Conservation (phyloP, 2,329 filamentous ascomycete genomes). For the Sodiomyces alkalinus region DNA sequence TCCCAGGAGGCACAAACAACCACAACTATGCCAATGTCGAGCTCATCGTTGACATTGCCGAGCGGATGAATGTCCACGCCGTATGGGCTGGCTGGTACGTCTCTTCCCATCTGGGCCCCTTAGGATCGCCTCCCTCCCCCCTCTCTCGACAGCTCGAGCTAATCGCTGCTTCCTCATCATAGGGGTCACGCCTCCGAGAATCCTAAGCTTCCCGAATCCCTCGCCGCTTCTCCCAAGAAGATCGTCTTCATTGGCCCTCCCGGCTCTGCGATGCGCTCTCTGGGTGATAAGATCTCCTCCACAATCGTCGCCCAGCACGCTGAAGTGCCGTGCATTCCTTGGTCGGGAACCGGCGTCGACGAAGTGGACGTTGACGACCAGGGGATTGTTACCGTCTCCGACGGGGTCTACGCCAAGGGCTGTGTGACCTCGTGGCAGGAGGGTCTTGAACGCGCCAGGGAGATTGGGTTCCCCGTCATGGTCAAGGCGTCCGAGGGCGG, state of each 20-base stretch:
- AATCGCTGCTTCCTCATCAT: constrained; percentile 3
- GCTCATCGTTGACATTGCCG: constrained; percentile 94
- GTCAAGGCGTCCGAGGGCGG: constrained; percentile 99
- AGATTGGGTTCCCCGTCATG: constrained; percentile 98
- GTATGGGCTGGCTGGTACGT: constrained; percentile 97
- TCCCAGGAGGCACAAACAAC: constrained; percentile 97
- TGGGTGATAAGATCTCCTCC: constrained; percentile 98
- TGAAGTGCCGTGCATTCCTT: constrained; percentile 93
- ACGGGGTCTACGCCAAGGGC: constrained; percentile 74
- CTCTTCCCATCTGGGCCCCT: neutral
- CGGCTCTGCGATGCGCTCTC: constrained; percentile 94
- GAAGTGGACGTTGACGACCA: constrained; percentile 62
- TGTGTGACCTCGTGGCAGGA: constrained; percentile 85
- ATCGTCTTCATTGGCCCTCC: constrained; percentile 98
- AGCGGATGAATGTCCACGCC: constrained; percentile 96
- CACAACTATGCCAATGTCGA: constrained; percentile 99
- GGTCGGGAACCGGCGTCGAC: constrained; percentile 89
- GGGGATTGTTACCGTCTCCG: constrained; percentile 83
- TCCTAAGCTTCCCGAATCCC: constrained; percentile 88
- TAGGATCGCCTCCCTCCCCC: no score
- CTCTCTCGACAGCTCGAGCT: constrained; percentile 2
- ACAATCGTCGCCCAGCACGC: constrained; percentile 98
- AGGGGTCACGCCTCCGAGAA: constrained; percentile 98
- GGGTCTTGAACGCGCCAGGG: constrained; percentile 68
- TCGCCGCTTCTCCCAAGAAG: constrained; percentile 93